These are phyloP conservation scores for Filosporella fistucella DNA, from an alignment of 495 filamentous ascomycete genomes.

Conservation along the genomic window DNA sequence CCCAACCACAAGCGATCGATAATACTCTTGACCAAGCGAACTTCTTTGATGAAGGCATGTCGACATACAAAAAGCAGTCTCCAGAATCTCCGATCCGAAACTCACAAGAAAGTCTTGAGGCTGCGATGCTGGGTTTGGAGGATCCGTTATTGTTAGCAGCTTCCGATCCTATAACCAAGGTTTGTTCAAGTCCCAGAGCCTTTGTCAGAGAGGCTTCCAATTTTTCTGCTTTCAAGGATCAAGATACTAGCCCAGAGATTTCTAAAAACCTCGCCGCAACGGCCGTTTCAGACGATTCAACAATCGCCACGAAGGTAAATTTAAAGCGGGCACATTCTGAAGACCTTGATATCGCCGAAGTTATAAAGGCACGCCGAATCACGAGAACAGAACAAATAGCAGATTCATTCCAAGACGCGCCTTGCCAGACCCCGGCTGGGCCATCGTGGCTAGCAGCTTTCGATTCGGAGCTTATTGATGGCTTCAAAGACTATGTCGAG, in stretches of 20 bases:
- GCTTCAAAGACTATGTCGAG: slow-evolving; percentile 42
- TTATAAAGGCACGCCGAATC: slow-evolving; percentile 12
- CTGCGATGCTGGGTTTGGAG: slow-evolving; percentile 23
- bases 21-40: slow-evolving; percentile 9
- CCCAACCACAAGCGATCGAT: not conserved
- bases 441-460: slow-evolving; percentile 44
- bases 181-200: slow-evolving; percentile 5
- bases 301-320: not conserved
- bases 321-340: slow-evolving; percentile 9
- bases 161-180: slow-evolving; percentile 7
- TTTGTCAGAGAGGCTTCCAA: slow-evolving; percentile 18
- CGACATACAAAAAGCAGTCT: not conserved
- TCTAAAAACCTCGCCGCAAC: slow-evolving; percentile 12
- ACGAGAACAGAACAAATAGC: slow-evolving; percentile 10
- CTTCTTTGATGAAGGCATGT: not conserved
- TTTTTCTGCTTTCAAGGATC: slow-evolving; percentile 28
- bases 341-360: slow-evolving; percentile 1
- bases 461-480: slow-evolving; percentile 40
- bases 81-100: no score
- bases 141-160: no score
- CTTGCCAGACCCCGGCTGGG: slow-evolving; percentile 20
- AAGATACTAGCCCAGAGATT: slow-evolving; percentile 13
- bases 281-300: not conserved
- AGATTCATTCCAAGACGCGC: not conserved
- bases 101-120: slow-evolving; percentile 21